Evolutionary conservation across 768 basidiomycete genomes (phyloP).

Genomic region (Phylloporus scabripes): DNA sequence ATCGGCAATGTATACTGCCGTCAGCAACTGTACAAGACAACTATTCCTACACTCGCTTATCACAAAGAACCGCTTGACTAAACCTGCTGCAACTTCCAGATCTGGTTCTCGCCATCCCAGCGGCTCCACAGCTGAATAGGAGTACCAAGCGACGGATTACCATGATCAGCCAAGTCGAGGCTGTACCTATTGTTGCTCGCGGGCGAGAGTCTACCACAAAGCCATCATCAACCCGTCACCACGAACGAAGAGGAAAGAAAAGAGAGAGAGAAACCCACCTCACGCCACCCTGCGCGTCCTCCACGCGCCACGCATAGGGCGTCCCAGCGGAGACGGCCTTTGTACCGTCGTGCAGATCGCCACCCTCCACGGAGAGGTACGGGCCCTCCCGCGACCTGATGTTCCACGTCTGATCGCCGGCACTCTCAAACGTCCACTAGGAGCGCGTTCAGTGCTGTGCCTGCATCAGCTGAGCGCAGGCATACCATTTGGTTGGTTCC

Average conservation of each 20-base stretch:
- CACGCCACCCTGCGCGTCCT: slow-evolving; percentile 39
- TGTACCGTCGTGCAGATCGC: slow-evolving; percentile 31
- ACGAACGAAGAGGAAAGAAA: too few species aligned
- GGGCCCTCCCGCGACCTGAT: slow-evolving; percentile 41
- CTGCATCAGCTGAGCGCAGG: too few species aligned
- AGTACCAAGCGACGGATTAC: slow-evolving; percentile 41
- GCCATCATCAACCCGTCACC: not conserved
- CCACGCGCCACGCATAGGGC: slow-evolving; percentile 46
- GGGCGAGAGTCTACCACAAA: slow-evolving; percentile 38
- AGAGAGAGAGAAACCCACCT: slow-evolving; percentile 34
- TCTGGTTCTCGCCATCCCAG: slow-evolving; percentile 49
- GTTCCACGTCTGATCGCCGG: slow-evolving; percentile 29
- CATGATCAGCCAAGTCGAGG: slow-evolving; percentile 45
- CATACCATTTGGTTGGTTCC: slow-evolving; percentile 48
- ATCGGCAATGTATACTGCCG: too few species aligned
- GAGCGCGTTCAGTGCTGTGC: too few species aligned
- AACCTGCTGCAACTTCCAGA: slow-evolving; percentile 34
- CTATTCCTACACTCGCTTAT: not conserved
- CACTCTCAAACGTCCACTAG: slow-evolving; percentile 44
- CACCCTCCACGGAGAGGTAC: slow-evolving; percentile 37
- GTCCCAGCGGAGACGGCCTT: slow-evolving; percentile 34
- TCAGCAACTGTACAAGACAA: not conserved
- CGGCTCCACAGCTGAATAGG: slow-evolving; percentile 43
- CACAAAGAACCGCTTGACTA: not conserved
- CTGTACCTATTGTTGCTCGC: slow-evolving; percentile 36